Evolutionary conservation across 352 stramenopile species (phyloP), one percentile per base, ranked within the genome.

Genomic region (Globisporangium alternatum): DNA sequence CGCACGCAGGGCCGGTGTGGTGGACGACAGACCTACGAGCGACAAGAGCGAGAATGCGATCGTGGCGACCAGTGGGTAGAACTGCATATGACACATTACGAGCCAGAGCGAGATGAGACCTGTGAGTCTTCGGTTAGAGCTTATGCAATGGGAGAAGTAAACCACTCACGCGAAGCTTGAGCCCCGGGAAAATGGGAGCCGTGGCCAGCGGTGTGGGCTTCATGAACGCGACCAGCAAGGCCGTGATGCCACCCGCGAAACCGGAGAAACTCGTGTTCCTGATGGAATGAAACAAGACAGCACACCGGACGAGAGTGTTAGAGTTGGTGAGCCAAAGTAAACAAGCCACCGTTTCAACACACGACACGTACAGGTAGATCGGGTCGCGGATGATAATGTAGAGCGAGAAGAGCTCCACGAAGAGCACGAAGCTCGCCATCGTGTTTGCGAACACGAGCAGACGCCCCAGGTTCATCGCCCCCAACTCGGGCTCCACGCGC

Each of bases 361-460:
- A 48, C 19, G 5, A 48, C n/a, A 62, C 77, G 47, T 75, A 96
- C 87, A 96, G 61, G 65, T 91, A 96, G 15, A 83, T 58, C 8
- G 87, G 83, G 35, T 93, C 61, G 17, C 87, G 83, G 60, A 93
- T 89, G 56, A 96, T 70, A 44, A 96, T 88, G 71, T 94, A 96
- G 44, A 96, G 65, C 39, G 73, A 71, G 57, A 96, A 93, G 43
- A 94, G 77, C 64, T 91, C 77, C 33, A 88, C 70, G 58, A 96
- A 96, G 41, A 94, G 76, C 64, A 90, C 49, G 19, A 92, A 66
- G n/a, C 72, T 87, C 31, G 86, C 74, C 44, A 87, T 66, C 21
- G 74, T 84, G 62, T 93, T 91, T 39, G 83, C 83, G 41, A 95
- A 92, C 19, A 91, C 64, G 30, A 96, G 65, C 69, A 96, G 57